Conservation (phyloP, 2,329 filamentous ascomycete species). For the Hypoxylon sp. region DNA sequence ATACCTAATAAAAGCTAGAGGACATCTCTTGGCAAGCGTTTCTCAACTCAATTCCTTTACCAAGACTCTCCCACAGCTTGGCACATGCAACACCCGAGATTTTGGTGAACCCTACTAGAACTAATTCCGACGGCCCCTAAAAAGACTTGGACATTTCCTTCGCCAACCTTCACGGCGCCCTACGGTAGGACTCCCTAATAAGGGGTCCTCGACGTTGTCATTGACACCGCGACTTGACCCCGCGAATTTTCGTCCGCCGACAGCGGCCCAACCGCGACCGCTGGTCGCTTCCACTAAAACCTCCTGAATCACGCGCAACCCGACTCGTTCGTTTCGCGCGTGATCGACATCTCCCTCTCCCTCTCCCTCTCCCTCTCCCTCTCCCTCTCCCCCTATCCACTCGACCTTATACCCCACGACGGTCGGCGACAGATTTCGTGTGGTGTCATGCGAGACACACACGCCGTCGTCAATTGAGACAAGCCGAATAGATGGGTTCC, state of each 20-base stretch:
- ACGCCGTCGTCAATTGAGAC: slow-evolving; percentile 42
- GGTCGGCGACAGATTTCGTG: slow-evolving; percentile 39
- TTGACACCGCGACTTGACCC: slow-evolving; percentile 10
- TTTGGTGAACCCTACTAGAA: slow-evolving; percentile 41
- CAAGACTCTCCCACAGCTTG: slow-evolving; percentile 49
- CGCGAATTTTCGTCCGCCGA: slow-evolving; percentile 5
- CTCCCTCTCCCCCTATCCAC: not conserved
- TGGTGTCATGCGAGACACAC: slow-evolving; percentile 51
- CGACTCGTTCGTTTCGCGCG: slow-evolving; percentile 15
- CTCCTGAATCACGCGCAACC: slow-evolving; percentile 25
- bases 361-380: not conserved
- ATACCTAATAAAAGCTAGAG: slow-evolving; percentile 36
- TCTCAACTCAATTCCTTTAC: slow-evolving; percentile 47
- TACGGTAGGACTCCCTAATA: slow-evolving; percentile 27
- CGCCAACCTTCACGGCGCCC: slow-evolving; percentile 17
- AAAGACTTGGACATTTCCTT: slow-evolving; percentile 7
- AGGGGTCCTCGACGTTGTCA: slow-evolving; percentile 26
- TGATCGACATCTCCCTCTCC: slow-evolving; percentile 14
- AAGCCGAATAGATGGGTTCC: slow-evolving; percentile 61
- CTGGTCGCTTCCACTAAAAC: not conserved
- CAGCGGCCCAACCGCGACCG: slow-evolving; percentile 21
- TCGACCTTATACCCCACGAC: slow-evolving; percentile 20
- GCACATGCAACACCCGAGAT: slow-evolving; percentile 48
- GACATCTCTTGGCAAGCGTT: slow-evolving; percentile 49
- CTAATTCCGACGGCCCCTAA: slow-evolving; percentile 32